Percentiles rank a stretch among this genome's conserved stretches.
Evolutionary conservation across 371 early-diverging fungal species (phyloP).

Genomic region (Mucor mucedo): DNA sequence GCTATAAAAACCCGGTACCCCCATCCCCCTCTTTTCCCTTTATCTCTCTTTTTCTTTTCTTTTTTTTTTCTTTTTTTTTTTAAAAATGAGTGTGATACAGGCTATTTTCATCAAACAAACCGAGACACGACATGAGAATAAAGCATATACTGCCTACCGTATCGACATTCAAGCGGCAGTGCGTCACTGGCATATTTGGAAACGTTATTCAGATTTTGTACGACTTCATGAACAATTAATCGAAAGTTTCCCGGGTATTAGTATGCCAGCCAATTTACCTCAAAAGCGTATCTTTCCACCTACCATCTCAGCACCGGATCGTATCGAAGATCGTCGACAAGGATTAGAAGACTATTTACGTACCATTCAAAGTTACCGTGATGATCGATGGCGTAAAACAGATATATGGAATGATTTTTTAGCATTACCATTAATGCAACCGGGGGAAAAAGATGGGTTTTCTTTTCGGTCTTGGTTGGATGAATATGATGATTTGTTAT

Average conservation of each 20-base stretch:
- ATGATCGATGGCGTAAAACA: constrained; percentile 80
- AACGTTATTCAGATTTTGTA: constrained; percentile 84
- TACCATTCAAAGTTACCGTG: constrained; percentile 70
- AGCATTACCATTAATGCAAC: constrained; percentile 49
- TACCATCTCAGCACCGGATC: constrained; percentile 60
- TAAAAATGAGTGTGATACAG: constrained; percentile 56
- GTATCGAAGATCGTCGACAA: constrained; percentile 77
- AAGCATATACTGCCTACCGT: constrained; percentile 71
- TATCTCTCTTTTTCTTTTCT: constrained; percentile 8
- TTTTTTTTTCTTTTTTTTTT: constrained; percentile 5
- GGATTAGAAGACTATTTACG: constrained; percentile 81
- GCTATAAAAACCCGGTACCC: not conserved
- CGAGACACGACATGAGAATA: constrained; percentile 60
- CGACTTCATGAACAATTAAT: constrained; percentile 59
- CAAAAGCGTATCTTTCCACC: constrained; percentile 70
- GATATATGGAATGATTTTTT: constrained; percentile 78
- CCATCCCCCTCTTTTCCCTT: constrained; percentile 1
- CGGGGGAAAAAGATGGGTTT: constrained; percentile 41
- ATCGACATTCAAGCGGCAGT: constrained; percentile 79
- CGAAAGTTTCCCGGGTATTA: constrained; percentile 59
- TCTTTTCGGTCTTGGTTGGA: constrained; percentile 83
- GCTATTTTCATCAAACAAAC: constrained; percentile 68
- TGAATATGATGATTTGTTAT: constrained; percentile 68
- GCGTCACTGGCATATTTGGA: constrained; percentile 85
- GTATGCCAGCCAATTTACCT: constrained; percentile 66